These are phyloP conservation scores for Thielaviopsis populi DNA, from an alignment of 2,329 filamentous ascomycete species.

Conservation along the genomic window DNA sequence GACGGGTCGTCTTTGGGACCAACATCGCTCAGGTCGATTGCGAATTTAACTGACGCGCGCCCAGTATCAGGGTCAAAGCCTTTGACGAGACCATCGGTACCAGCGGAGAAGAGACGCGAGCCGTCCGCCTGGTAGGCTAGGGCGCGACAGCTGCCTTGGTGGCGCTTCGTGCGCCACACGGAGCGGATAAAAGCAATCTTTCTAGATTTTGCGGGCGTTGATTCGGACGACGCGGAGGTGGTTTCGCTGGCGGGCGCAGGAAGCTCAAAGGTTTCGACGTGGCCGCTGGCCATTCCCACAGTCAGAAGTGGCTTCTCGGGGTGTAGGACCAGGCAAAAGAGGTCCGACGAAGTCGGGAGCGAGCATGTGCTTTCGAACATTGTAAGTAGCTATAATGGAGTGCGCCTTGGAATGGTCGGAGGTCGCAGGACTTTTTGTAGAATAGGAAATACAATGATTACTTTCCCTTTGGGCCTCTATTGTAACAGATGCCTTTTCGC, in stretches of 20 bases:
- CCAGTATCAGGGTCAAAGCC: conserved; percentile 44
- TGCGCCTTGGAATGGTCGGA: too few relatives aligned
- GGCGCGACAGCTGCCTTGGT: conserved; percentile 85
- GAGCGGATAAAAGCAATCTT: conserved; percentile 54
- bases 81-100: conserved; percentile 44
- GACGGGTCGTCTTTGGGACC: conserved; percentile 50
- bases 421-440: too few relatives aligned
- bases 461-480: not conserved
- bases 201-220: conserved; percentile 41
- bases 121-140: conserved; percentile 70
- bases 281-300: conserved; percentile 69
- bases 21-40: conserved; percentile 33
- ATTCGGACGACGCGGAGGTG: conserved; percentile 28
- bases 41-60: conserved; percentile 66
- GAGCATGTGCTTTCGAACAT: conserved; percentile 93
- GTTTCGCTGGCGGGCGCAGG: conserved; percentile 27
- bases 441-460: not conserved
- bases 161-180: conserved; percentile 71
- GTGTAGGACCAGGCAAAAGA: conserved; percentile 81
- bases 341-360: conserved; percentile 67
- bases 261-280: conserved; percentile 71
- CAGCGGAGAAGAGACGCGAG: conserved; percentile 49
- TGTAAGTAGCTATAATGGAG: conserved; percentile 6
- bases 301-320: conserved; percentile 71
- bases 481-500: not conserved